A percentile compares a stretch with the other conserved stretches of the same genome.
These are phyloP conservation scores for Oleoguttula mirabilis DNA, from an alignment of 495 filamentous ascomycete species.

Conservation along the genomic window DNA sequence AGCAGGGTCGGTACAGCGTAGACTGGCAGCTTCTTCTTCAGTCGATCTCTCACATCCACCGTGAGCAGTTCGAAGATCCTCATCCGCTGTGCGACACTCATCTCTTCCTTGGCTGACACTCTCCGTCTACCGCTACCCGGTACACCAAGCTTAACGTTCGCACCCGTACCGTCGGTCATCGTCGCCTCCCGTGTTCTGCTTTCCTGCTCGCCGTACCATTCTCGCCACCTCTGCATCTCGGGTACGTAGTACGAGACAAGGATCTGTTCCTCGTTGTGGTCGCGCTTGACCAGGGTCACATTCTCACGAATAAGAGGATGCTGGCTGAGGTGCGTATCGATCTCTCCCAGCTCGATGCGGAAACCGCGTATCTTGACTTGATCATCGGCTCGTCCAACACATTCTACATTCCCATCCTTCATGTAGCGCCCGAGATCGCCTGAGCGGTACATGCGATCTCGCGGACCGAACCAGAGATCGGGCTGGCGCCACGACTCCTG, in stretches of 20 bases:
- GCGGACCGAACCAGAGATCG: conserved; percentile 69
- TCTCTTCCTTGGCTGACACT: conserved; percentile 14
- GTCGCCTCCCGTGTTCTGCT: conserved; percentile 40
- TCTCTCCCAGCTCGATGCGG: conserved; percentile 88
- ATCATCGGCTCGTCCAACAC: conserved; percentile 64
- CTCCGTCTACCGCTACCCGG: conserved; percentile 47
- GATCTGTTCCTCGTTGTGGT: conserved; percentile 81
- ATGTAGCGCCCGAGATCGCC: conserved; percentile 72
- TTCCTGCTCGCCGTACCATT: conserved; percentile 45
- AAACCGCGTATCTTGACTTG: conserved; percentile 96
- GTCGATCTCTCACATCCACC: conserved; percentile 51
- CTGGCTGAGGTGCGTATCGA: conserved; percentile 71
- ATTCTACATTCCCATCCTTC: conserved; percentile 48
- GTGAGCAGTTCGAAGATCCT: conserved; percentile 45
- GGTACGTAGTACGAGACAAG: conserved; percentile 89
- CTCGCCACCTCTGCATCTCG: conserved; percentile 57
- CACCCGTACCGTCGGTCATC: conserved; percentile 27
- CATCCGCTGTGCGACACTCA: conserved; percentile 18
- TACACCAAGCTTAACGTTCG: conserved; percentile 46
- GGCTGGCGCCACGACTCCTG: conserved; percentile 63
- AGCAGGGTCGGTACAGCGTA: conserved; percentile 76
- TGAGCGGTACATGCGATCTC: conserved; percentile 76
- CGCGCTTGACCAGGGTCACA: conserved; percentile 73
- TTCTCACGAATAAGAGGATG: conserved; percentile 75
- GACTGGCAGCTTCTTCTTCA: conserved; percentile 61